Evolutionary conservation across 345 rosid species (phyloP), one percentile per base, ranked within the genome.

Genomic region (Citrus medica): DNA sequence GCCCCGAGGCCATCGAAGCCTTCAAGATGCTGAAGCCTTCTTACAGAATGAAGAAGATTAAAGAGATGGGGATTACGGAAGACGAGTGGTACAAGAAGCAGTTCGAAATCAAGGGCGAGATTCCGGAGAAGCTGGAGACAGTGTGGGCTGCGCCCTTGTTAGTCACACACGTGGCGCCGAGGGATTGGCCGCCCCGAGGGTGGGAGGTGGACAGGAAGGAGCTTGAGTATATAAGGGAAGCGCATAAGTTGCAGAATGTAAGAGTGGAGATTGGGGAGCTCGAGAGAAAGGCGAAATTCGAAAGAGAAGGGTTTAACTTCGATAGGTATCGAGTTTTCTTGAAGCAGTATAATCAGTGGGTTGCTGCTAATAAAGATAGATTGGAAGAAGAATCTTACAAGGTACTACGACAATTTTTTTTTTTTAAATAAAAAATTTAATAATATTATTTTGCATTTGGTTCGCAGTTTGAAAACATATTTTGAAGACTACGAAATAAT

Each of bases 141-240:
- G 7, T 79, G 1, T 95, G 99, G 98, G 82, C 88, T 1, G 90
- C 88, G 3, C 98, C 98, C 5, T 19, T 93, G 82, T 90, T 91
- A 28, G 35, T 92, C 2, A 82, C 90, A 73, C 97, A 83, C 62
- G 89, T 95, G 72, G 88, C 98, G 1, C 99, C 99, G 0, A 85
- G 99, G 53, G 99, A 95, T 80, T 95, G 99, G 99, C 99, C 99
- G 0, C 99, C 99, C 0, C 74, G 82, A 24, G 97, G 93, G 5
- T 95, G 99, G 98, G 88, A 90, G 65, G 98, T 93, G 68, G 96
- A 93, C 73, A 56, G 88, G 83, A 76, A 90, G 80, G 98, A 92
- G 88, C 86, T 95, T 7, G 92, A 90, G 86, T 90, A 88, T 71
- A 95, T 95, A 5, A 88, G 99, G 83, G 97, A 88, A 83, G 92